A percentile compares a stretch with the other conserved stretches of the same genome.
Evolutionary conservation across 768 basidiomycete genomes (phyloP).

Genomic region (Amanita inopinata): DNA sequence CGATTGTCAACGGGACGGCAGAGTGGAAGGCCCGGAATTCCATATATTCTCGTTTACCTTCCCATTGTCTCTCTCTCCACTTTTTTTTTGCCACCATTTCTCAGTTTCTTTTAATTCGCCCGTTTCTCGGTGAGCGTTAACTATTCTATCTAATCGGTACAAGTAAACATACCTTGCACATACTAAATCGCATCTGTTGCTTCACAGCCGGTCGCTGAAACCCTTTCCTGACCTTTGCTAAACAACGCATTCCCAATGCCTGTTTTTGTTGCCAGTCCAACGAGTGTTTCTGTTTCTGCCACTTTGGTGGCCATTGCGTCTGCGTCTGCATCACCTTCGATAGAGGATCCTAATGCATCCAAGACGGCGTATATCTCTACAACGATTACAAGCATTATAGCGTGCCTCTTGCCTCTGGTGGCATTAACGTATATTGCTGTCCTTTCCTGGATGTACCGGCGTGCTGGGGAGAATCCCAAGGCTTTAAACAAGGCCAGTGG

Average conservation of each 20-base stretch:
- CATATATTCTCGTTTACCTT: background rate
- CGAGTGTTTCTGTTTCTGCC: background rate
- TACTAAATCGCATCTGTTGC: too few relatives aligned
- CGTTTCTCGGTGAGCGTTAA: background rate
- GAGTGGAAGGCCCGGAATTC: too few relatives aligned
- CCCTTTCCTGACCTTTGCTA: background rate
- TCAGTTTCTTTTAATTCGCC: too few relatives aligned
- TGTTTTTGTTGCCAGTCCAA: background rate
- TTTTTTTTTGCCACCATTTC: too few relatives aligned
- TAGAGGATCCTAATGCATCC: slow-evolving; percentile 5
- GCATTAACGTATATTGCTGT: slow-evolving; percentile 39
- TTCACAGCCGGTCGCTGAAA: slow-evolving; percentile 7
- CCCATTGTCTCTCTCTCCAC: background rate
- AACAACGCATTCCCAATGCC: slow-evolving; percentile 2
- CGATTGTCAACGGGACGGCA: background rate
- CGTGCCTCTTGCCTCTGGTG: slow-evolving; percentile 25
- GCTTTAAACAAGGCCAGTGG: slow-evolving; percentile 43
- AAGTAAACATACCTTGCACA: too few relatives aligned
- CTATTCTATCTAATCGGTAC: background rate
- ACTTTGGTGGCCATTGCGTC: background rate
- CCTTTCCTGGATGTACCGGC: slow-evolving; percentile 40
- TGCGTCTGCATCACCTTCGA: background rate
- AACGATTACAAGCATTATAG: slow-evolving; percentile 26
- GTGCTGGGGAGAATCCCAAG: slow-evolving; percentile 33
- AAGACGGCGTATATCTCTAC: slow-evolving; percentile 23